Conservation (phyloP, 1,139 yeast genomes). For the Yamadazyma blattariae region DNA sequence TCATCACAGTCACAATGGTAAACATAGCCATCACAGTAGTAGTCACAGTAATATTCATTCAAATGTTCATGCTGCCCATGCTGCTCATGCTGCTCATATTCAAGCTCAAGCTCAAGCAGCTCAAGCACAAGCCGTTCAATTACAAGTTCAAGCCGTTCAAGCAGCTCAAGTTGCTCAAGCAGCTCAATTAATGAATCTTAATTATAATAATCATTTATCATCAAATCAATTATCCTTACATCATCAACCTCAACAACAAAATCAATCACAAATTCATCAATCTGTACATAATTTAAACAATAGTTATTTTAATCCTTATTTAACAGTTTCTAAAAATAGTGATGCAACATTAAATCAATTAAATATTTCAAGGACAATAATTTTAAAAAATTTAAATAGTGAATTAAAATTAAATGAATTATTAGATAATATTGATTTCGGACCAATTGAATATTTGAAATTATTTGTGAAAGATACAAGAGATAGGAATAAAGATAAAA, state of each 20-base stretch:
- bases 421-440: conserved; percentile 34
- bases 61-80: too few species aligned
- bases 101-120: too few species aligned
- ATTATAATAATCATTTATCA: too few species aligned
- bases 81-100: too few species aligned
- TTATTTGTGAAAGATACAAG: conserved; percentile 26
- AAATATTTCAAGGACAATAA: conserved; percentile 38
- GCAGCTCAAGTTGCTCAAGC: too few species aligned
- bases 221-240: too few species aligned
- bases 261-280: background rate
- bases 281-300: background rate
- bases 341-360: conserved; percentile 27
- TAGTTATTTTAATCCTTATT: conserved; percentile 2
- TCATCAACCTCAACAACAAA: background rate
- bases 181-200: too few species aligned
- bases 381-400: conserved; percentile 29
- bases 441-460: conserved; percentile 45
- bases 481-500: conserved; percentile 2
- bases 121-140: too few species aligned
- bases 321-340: conserved; percentile 15
- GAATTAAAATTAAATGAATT: conserved; percentile 29
- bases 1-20: too few species aligned
- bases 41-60: too few species aligned
- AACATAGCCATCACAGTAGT: too few species aligned
- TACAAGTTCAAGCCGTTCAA: too few species aligned